Evolutionary conservation across 345 rosid species (phyloP).

Genomic region (Gossypium ekmanianum): DNA sequence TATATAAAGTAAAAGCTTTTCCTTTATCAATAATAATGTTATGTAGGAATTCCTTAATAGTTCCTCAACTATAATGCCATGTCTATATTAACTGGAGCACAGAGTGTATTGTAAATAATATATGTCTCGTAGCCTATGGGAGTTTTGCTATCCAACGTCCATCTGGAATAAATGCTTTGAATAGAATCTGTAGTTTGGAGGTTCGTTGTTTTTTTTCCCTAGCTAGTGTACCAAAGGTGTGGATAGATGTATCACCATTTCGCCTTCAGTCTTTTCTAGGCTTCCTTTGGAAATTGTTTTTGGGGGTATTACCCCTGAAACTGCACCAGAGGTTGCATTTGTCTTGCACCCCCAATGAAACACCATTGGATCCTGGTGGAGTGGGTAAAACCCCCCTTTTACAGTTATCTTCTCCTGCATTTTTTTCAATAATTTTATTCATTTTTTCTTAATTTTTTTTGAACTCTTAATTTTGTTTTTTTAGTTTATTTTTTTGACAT

Average conservation of each 20-base stretch:
- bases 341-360: no score
- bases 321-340: no score
- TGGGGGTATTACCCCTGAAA: neutral
- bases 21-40: neutral
- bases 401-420: no score
- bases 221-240: conserved; percentile 11
- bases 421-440: no score
- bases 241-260: neutral
- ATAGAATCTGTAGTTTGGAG: neutral
- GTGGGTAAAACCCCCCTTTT: no score
- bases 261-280: neutral
- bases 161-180: neutral
- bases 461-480: no score
- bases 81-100: neutral
- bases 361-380: no score
- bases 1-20: neutral
- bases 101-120: neutral
- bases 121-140: neutral
- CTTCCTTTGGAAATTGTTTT: neutral
- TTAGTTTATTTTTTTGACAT: no score
- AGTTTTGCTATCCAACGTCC: neutral
- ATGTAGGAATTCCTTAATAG: neutral
- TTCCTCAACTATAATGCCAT: no score
- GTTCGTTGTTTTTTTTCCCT: neutral
- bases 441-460: no score